phyloP scores from a whole-genome alignment of 805 yeast species.

The Wickerhamomyces alni region DNA sequence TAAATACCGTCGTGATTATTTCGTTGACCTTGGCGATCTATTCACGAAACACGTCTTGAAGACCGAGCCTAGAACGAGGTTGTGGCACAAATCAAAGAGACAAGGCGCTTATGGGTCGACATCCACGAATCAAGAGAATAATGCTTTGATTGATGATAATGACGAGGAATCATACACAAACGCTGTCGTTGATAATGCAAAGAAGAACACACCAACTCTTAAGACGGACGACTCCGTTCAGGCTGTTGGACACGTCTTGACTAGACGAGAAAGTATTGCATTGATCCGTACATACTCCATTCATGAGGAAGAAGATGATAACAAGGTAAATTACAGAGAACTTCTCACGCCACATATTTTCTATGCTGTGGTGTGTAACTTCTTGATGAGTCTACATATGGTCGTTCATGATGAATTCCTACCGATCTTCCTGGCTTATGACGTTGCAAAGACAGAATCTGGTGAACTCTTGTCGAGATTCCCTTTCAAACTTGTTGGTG shows the following conservation, averaged over 20 bases:
- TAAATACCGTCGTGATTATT: slow-evolving; percentile 35
- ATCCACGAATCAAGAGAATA: slow-evolving; percentile 7
- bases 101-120: not conserved
- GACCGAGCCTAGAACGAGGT: slow-evolving; percentile 18
- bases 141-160: slow-evolving; percentile 13
- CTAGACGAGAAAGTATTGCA: slow-evolving; percentile 28
- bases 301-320: slow-evolving; percentile 25
- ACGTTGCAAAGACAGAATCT: slow-evolving; percentile 20
- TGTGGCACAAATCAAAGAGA: slow-evolving; percentile 18
- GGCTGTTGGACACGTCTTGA: slow-evolving; percentile 20
- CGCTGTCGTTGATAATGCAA: slow-evolving; percentile 1
- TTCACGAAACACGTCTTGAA: slow-evolving; percentile 15
- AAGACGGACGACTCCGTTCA: slow-evolving; percentile 20
- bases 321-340: slow-evolving; percentile 16
- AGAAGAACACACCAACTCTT: not conserved
- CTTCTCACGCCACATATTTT: slow-evolving; percentile 26
- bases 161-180: not conserved
- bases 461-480: slow-evolving; percentile 29
- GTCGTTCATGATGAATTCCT: slow-evolving; percentile 48
- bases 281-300: slow-evolving; percentile 27
- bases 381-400: slow-evolving; percentile 40
- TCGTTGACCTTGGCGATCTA: slow-evolving; percentile 39
- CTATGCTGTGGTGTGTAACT: slow-evolving; percentile 32
- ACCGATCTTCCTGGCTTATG: slow-evolving; percentile 47
- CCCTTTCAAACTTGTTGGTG: slow-evolving; percentile 47